Evolutionary conservation across 2,329 filamentous ascomycete genomes (phyloP), one percentile per base, ranked within the genome.

Genomic region (Ceratocystis cubensis): DNA sequence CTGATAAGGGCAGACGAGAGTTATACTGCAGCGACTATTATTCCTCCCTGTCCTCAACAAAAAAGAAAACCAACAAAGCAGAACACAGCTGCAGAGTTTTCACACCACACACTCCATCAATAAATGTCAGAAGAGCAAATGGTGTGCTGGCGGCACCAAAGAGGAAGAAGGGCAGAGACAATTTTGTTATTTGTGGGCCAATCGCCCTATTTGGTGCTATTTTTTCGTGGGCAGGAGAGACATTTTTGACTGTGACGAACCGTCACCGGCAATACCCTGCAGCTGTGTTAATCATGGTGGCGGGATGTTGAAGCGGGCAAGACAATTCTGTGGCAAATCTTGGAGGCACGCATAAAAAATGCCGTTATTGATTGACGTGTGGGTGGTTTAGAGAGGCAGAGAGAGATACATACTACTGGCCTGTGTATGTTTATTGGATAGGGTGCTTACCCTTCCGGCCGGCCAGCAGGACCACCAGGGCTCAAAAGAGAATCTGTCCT

Each of bases 51-150:
- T 33, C 30, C 30, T 33, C 30, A 33, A 33, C 30, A 33, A 33
- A 33, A 30, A 30, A 30, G 5, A 6, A 20, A 48, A 48, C 15
- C 46, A 48, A 48, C 46, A 48, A 17, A 28, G 20, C 50, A 56
- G 8, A 17, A 10, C n/a, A 25, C 50, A 56, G 20, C 20, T 56
- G 50, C 50, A 56, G 50, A 56, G 59, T 62, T 62, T 62, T 41
- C 41, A 62, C 59, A 7, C 28, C 41, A 41, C 59, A 41, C 5
- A 41, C n/a, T 44, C 17, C 28, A 8, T 37, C 28, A 33, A 33
- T 7, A 33, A 33, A 33, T 7, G 30, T 33, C 30, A 4, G 6
- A 61, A 53, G 33, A n/a, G 57, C 20, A 15, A 63, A 56, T 10
- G 1, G 2, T 13, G 6, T 10, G 7, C 13, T 7, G 46, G 17